A percentile compares a stretch with the other conserved stretches of the same genome.
phyloP scores from a whole-genome alignment of 163 green algal genomes.

The Chlamydomonas reinhardtii region DNA sequence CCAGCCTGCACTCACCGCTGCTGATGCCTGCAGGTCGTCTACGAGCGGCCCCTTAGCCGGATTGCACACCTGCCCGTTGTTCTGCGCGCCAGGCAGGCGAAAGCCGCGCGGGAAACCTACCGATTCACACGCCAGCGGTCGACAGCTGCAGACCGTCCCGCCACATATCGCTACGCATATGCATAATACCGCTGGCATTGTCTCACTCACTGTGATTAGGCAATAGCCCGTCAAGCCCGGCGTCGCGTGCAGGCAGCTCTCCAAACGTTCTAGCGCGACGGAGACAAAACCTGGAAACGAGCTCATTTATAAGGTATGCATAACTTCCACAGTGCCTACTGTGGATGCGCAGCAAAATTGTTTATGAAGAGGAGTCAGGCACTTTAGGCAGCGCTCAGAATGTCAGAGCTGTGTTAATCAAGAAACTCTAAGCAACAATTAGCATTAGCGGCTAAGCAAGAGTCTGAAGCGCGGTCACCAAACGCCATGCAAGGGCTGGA shows the following conservation, averaged over 20 bases:
- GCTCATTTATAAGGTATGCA: neutral
- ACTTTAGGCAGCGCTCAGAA: no score
- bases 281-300: conserved; percentile 9
- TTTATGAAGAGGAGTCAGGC: no score
- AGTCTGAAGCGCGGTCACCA: no score
- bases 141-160: neutral
- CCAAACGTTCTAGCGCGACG: conserved; percentile 13
- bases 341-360: no score
- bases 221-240: conserved; percentile 22
- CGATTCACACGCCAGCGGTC: no score
- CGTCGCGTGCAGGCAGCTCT: neutral
- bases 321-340: no score
- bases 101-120: no score
- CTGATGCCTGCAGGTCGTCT: conserved; percentile 5
- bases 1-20: neutral
- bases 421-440: no score
- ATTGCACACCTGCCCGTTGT: conserved; percentile 27
- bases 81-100: neutral
- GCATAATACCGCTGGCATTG: no score
- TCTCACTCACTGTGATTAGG: conserved; percentile 27
- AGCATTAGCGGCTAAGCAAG: no score
- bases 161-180: neutral
- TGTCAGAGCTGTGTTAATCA: no score
- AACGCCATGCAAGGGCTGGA: no score
- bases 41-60: conserved; percentile 12